These are phyloP conservation scores for Termitomyces titanicus DNA, from an alignment of 768 basidiomycete species.

Conservation along the genomic window DNA sequence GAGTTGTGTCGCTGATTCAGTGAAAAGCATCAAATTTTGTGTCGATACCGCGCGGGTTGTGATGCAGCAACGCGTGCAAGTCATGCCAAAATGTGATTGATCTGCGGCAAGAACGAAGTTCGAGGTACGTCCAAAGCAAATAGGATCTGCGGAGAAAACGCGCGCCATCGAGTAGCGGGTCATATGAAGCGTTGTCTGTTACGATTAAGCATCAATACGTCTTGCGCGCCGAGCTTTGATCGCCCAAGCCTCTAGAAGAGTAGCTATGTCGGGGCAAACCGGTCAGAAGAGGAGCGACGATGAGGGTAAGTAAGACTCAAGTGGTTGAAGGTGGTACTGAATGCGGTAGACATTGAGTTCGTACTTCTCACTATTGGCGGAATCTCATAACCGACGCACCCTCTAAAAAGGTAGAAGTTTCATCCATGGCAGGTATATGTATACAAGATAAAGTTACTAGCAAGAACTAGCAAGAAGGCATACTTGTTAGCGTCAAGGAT, in stretches of 20 bases:
- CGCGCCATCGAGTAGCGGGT: conserved; percentile 14
- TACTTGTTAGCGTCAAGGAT: neutral
- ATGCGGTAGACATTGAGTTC: neutral
- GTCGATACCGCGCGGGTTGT: neutral
- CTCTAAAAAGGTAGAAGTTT: conserved; percentile 6
- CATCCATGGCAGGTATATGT: conserved; percentile 7
- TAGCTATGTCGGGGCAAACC: conserved; percentile 2
- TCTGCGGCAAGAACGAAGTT: conserved; percentile 24
- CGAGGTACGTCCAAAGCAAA: conserved; percentile 23
- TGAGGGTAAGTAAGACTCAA: neutral
- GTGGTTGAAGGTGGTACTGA: neutral
- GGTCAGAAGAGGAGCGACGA: conserved; percentile 10
- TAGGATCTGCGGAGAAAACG: conserved; percentile 33
- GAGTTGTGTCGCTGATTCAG: neutral
- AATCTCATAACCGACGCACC: conserved; percentile 3
- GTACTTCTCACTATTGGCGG: conserved; percentile 4
- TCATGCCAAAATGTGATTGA: conserved; percentile 19
- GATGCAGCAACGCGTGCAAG: conserved; percentile 7
- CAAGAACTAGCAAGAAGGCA: neutral
- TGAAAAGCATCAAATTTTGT: neutral
- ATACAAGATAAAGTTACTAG: conserved; percentile 4
- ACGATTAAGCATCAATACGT: conserved; percentile 15
- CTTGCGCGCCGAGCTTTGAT: conserved; percentile 11
- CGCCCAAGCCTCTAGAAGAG: conserved; percentile 5
- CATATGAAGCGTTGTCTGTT: conserved; percentile 14